Evolutionary conservation across 2,329 filamentous ascomycete genomes (phyloP), one percentile per base, ranked within the genome.

Genomic region (Immersiporthe knoxdaviesiana): DNA sequence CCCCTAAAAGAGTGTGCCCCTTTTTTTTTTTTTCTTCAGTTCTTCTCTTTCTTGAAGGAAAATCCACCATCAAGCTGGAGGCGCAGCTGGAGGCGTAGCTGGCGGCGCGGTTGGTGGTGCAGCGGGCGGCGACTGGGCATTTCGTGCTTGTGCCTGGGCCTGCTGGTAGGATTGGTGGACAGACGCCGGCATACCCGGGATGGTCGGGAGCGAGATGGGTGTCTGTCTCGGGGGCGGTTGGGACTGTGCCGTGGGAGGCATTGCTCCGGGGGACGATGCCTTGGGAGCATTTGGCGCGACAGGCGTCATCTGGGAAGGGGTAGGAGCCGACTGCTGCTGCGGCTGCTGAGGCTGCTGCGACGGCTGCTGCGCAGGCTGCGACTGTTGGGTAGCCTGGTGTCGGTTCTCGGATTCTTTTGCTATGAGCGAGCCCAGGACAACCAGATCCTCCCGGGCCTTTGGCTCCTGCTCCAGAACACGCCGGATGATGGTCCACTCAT

Each of bases 401-500:
- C 63, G 64, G 8, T 65, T 60, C 24, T 70, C 65, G 27, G 81
- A 80, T 71, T 85, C 80, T 71, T 83, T 84, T 67, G 88, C 87
- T 16, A 90, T 76, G 27, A 89, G 79, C 60, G 80, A 78, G 47
- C 86, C 87, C 3, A 91, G 80, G 66, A 87, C 82, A 64, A 84
- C 80, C 24, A 90, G 78, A 74, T 94, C 88, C 1, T 89, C 85
- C 30, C 88, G 84, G 0, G 92, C 88, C 30, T 84, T 85, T 0
- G 89, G 88, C 67, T 93, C 89, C 14, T 85, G 83, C 63, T 89
- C 85, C 32, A 93, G 84, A 18, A 95, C 90, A 52, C 86, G 84
- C 65, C 87, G 85, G 71, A 97, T 87, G 37, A 96, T 88, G 67
- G 87, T 84, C 86, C 96, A 91, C 76, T 97, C 92, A 21, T 86